Evolutionary conservation across 371 early-diverging fungal genomes (phyloP), one percentile per base, ranked within the genome.

Genomic region (Ecytonucleospora hepatopenaei): DNA sequence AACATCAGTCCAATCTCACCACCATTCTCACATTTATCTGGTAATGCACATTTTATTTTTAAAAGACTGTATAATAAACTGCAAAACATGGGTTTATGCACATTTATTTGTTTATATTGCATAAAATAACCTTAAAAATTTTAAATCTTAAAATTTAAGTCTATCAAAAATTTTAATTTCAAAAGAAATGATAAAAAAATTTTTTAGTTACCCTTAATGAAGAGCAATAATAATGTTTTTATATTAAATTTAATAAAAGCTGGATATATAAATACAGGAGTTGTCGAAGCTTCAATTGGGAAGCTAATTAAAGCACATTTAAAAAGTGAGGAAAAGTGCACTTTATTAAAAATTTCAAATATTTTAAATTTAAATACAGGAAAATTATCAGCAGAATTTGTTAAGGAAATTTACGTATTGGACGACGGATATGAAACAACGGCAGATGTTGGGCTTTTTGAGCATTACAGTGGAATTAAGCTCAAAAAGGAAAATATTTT

Each of bases 361-460:
- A 95, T 96, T 81, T 83, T 98, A 64, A 98, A 97, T 84, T 92
- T 90, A 75, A 94, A 95, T 79, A 94, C 94, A 59, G 97, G 96
- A 74, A 88, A 91, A 24, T 82, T 97, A 82, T 87, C 85, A 64
- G 96, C 96, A 65, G 82, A 91, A 56, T 97, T 96, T 80, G 95
- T 96, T 81, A 74, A 91, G 71, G 99, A 98, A 74, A 95, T 96
- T 19, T 96, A 91, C 82, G 95, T 95, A 16, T 84, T 97, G 62
- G 87, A 92, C 69, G 99, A 98, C 78, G 99, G 97, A 61, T 93
- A 92, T 69, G 97, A 97, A 80, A 94, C 94, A 40, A 95, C 94
- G 80, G 84, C 96, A 51, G 97, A 95, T 81, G 84, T 97, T 34
- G 99, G 99, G 57, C 93, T 92, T 84, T 98, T 94, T 80, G 97